Evolutionary conservation across 2,329 filamentous ascomycete genomes (phyloP), one percentile per base, ranked within the genome.

Genomic region (Incumbomyces delicatus): DNA sequence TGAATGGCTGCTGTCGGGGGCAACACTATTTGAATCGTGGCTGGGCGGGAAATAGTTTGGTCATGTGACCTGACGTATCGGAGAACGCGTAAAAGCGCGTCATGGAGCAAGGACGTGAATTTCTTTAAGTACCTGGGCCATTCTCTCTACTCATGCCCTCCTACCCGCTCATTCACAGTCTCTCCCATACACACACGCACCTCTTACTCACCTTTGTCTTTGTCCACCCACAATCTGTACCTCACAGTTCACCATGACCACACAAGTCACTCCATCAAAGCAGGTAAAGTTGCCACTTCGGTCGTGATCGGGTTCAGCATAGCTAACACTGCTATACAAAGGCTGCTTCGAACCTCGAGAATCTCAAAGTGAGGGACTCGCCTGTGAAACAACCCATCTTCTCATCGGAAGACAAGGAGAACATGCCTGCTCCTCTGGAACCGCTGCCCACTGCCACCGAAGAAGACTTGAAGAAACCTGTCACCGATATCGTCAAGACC

Each of bases 311-410:
- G 64, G 58, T 53, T 40, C 45, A 58, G 48, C 47, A 59, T 54
- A 55, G 63, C 63, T 64, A 65, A 67, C 66, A 65, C 70, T 58
- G 17, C 51, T 52, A 33, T 39, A 35, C 16, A 54, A 64, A 96
- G 90, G 84, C 84, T 73, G 85, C 88, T 61, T 82, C 86, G 61
- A 87, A 81, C 60, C 83, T 96, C 63, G 82, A 92, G 68, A 80
- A 79, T 58, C 77, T 96, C 66, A 94, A 90, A 72, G 94, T 95
- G 80, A 72, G 65, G 54, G 86, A 94, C 58, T 92, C 87, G 1
- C 88, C 89, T 38, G 72, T 84, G 54, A 95, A 95, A 83, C 94
- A 94, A 77, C 78, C 92, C 57, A 76, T 85, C 72, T 87, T 95
- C 66, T 35, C 48, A 20, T 34, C 44, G 31, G 75, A 75, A 49